Conservation (phyloP, 352 stramenopile species). For the Globisporangium cystogenes region DNA sequence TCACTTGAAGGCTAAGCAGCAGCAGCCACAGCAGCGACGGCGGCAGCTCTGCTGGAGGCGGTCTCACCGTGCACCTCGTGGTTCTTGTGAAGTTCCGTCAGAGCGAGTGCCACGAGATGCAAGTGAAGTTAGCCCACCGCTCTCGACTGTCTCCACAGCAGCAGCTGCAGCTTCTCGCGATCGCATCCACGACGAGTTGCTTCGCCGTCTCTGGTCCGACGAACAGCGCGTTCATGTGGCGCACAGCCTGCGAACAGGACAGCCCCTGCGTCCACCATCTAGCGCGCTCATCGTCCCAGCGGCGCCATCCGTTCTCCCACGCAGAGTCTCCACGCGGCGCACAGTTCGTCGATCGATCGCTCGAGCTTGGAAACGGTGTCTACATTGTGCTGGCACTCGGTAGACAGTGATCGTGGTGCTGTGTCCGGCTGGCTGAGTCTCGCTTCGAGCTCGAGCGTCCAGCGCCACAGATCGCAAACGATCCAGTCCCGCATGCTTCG, state of each 20-base stretch:
- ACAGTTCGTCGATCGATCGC: background rate
- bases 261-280: background rate
- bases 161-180: background rate
- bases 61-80: too few species aligned
- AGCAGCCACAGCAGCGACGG: too few species aligned
- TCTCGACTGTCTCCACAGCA: background rate
- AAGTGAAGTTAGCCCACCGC: background rate
- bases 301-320: background rate
- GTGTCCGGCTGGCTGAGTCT: background rate
- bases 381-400: background rate
- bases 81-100: too few species aligned
- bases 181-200: background rate
- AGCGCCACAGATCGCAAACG: background rate
- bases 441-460: background rate
- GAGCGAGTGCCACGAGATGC: background rate
- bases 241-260: background rate
- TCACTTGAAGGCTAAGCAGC: too few species aligned
- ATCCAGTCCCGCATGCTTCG: background rate
- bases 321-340: background rate
- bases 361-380: background rate
- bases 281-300: too few species aligned
- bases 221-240: background rate
- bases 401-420: background rate
- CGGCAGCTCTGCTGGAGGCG: too few species aligned
- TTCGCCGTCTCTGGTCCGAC: background rate